Evolutionary conservation across 1,139 yeast genomes (phyloP).

Genomic region (Debaryomyces coudertii): DNA sequence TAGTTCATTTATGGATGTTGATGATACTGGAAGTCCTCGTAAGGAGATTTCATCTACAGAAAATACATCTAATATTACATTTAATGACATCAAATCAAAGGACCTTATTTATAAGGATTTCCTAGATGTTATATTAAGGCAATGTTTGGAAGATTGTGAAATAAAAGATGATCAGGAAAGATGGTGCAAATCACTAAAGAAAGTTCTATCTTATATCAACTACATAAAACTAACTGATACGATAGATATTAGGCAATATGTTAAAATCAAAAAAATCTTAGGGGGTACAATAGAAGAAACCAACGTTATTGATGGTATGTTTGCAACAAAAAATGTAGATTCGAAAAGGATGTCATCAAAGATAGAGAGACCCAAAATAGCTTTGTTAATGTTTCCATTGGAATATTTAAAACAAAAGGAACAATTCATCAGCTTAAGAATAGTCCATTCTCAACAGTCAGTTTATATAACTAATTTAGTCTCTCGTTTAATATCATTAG

Average conservation of each 20-base stretch:
- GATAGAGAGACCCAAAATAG: slow-evolving; percentile 70
- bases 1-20: not conserved
- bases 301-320: slow-evolving; percentile 70
- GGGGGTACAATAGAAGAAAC: slow-evolving; percentile 74
- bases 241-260: slow-evolving; percentile 82
- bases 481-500: slow-evolving; percentile 71
- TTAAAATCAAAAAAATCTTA: slow-evolving; percentile 79
- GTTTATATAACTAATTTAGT: slow-evolving; percentile 85
- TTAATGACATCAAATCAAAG: slow-evolving; percentile 7
- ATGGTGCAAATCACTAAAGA: slow-evolving; percentile 38
- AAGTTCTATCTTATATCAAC: slow-evolving; percentile 30
- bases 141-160: slow-evolving; percentile 65
- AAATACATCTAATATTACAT: not conserved
- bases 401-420: slow-evolving; percentile 78
- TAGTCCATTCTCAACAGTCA: slow-evolving; percentile 84
- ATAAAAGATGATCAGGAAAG: slow-evolving; percentile 43
- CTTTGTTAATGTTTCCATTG: slow-evolving; percentile 84
- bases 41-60: not conserved
- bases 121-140: slow-evolving; percentile 51
- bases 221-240: slow-evolving; percentile 59
- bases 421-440: slow-evolving; percentile 78
- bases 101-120: slow-evolving; percentile 26
- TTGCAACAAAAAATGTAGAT: slow-evolving; percentile 86
- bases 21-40: not conserved
- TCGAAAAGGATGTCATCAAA: slow-evolving; percentile 72